Percentiles rank a stretch among this genome's conserved stretches.
These are phyloP conservation scores for Lepidium sativum DNA, from an alignment of 345 rosid species.

Conservation along the genomic window DNA sequence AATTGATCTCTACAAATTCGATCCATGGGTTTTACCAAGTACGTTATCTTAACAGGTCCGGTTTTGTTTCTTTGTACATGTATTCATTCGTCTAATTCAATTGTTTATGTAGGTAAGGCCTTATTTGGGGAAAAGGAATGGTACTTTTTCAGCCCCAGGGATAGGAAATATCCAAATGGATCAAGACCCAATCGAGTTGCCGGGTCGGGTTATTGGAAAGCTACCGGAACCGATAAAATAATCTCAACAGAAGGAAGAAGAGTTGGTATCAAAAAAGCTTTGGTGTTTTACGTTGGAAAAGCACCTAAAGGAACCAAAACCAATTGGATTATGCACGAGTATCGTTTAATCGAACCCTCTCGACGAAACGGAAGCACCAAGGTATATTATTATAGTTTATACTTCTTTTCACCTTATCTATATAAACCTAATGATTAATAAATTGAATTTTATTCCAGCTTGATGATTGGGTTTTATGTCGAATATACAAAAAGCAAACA, in stretches of 20 bases:
- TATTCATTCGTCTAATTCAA: neutral
- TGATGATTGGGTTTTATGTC: conserved; percentile 95
- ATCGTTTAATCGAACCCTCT: conserved; percentile 53
- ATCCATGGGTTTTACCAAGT: conserved; percentile 93
- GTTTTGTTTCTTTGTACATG: neutral
- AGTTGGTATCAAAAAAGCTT: conserved; percentile 90
- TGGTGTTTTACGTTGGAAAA: conserved; percentile 83
- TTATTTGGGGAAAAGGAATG: conserved; percentile 63
- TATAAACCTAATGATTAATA: no score
- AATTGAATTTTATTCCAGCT: conserved; percentile 31
- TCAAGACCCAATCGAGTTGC: conserved; percentile 93
- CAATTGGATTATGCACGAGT: conserved; percentile 99
- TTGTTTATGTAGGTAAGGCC: conserved; percentile 32
- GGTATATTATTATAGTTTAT: conserved; percentile 32
- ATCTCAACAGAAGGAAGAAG: conserved; percentile 63
- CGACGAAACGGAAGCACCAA: conserved; percentile 54
- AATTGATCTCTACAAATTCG: conserved; percentile 86
- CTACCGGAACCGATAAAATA: conserved; percentile 85
- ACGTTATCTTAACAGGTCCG: conserved; percentile 20
- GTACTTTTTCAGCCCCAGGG: conserved; percentile 72
- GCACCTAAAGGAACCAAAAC: conserved; percentile 95
- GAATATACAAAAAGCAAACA: conserved; percentile 78
- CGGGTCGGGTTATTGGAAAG: conserved; percentile 96
- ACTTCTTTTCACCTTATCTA: neutral
- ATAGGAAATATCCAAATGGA: conserved; percentile 92